Conservation (phyloP, 2,329 filamentous ascomycete genomes). For the Fusarium humuli region DNA sequence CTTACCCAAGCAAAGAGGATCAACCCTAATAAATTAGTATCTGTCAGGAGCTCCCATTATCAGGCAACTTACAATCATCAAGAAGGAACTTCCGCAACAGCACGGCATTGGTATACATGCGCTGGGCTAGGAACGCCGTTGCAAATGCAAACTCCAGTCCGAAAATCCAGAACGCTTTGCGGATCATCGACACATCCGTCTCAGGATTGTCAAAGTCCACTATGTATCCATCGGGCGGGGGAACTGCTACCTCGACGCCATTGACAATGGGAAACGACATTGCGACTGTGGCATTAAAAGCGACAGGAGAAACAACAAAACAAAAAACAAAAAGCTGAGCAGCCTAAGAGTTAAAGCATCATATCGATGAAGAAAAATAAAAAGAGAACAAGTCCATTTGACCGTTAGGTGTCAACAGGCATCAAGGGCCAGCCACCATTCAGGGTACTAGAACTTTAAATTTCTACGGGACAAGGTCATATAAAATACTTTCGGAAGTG, state of each 20-base stretch:
- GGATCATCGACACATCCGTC: constrained; percentile 11
- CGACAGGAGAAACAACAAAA: background rate
- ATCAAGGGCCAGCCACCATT: background rate
- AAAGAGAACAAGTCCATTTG: background rate
- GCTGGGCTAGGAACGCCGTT: constrained; percentile 9
- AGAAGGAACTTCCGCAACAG: constrained; percentile 7
- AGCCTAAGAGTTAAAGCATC: background rate
- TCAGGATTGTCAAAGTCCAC: constrained; percentile 1
- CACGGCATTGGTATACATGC: constrained; percentile 22
- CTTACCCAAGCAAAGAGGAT: constrained; percentile 16
- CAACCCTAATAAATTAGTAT: background rate
- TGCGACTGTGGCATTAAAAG: accelerated
- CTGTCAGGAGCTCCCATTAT: accelerated
- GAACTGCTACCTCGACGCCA: constrained; percentile 14
- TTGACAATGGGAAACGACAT: constrained; percentile 19
- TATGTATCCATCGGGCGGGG: background rate
- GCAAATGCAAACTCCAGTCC: constrained; percentile 16
- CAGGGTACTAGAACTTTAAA: background rate
- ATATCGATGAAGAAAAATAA: background rate
- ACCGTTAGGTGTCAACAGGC: constrained; percentile 3
- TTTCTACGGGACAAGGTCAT: background rate
- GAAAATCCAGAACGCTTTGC: constrained; percentile 19
- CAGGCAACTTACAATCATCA: constrained; percentile 6
- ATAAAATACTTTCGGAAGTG: background rate
- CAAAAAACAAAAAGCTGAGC: accelerated